Evolutionary conservation across 768 basidiomycete genomes (phyloP).

Genomic region (Tulasnella sp.): DNA sequence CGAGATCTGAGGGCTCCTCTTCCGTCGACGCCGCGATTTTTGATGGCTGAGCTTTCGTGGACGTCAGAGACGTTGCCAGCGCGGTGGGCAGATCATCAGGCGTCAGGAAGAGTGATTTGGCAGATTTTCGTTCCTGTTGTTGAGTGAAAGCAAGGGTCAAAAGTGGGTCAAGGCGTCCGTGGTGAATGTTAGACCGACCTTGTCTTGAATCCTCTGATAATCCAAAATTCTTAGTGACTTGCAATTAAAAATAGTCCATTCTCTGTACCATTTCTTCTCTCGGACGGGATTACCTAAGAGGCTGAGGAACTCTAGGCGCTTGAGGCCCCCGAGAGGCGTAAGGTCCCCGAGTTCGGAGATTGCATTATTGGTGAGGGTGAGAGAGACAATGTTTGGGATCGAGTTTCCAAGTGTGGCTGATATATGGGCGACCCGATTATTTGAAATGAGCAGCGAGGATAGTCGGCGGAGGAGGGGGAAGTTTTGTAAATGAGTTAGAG

Average conservation of each 20-base stretch:
- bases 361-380: conserved; percentile 75
- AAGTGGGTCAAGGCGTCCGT: too few species aligned
- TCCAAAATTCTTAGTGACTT: conserved; percentile 81
- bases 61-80: conserved; percentile 64
- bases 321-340: conserved; percentile 24
- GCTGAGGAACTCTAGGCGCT: conserved; percentile 59
- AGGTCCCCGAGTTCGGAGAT: conserved; percentile 71
- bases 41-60: conserved; percentile 42
- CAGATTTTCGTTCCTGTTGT: conserved; percentile 63
- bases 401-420: conserved; percentile 74
- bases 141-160: background rate
- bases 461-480: conserved; percentile 78
- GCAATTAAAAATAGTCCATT: conserved; percentile 87
- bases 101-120: conserved; percentile 66
- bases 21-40: conserved; percentile 38
- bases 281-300: conserved; percentile 72
- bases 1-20: conserved; percentile 42
- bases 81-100: conserved; percentile 64
- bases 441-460: conserved; percentile 71
- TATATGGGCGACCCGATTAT: conserved; percentile 77
- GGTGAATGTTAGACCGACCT: conserved; percentile 38
- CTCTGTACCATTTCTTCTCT: conserved; percentile 92
- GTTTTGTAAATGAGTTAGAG: conserved; percentile 69
- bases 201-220: conserved; percentile 89
- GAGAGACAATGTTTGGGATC: conserved; percentile 68